Evolutionary conservation across 2,329 filamentous ascomycete genomes (phyloP).

Genomic region (Neurospora sp.): DNA sequence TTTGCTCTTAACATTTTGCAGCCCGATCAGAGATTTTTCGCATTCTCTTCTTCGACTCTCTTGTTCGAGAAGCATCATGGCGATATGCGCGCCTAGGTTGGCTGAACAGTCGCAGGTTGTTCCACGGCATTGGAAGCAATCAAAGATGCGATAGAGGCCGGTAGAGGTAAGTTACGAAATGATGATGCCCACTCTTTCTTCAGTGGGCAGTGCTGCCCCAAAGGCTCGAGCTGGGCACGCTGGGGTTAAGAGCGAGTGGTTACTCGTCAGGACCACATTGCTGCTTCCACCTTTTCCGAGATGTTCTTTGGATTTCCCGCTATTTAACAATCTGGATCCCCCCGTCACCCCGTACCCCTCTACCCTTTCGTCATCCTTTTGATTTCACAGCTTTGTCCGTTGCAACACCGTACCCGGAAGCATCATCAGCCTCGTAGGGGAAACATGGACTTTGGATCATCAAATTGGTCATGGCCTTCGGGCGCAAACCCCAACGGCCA

Average conservation of each 20-base stretch:
- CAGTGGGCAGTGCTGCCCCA: not conserved
- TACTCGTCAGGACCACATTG: not conserved
- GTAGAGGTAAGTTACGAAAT: not conserved
- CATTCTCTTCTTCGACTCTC: not conserved
- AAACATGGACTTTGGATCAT: conserved; percentile 9
- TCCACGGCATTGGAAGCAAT: not conserved
- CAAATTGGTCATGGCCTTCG: conserved; percentile 13
- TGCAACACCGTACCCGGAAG: not conserved
- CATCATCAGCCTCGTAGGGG: not conserved
- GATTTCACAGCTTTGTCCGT: not conserved
- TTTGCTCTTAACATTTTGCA: not conserved
- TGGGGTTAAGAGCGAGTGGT: not conserved
- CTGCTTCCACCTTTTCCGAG: not conserved
- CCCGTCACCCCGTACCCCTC: not conserved
- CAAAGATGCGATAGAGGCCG: not conserved
- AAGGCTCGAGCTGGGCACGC: not conserved
- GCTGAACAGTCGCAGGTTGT: not conserved
- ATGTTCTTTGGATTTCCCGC: not conserved
- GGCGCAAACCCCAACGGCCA: not conserved
- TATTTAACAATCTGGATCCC: not conserved
- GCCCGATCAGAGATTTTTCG: not conserved
- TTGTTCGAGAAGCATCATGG: not conserved
- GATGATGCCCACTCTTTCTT: not conserved
- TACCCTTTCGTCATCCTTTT: not conserved
- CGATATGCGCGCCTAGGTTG: not conserved